Evolutionary conservation across 306 rosid genomes (phyloP), one percentile per base, ranked within the genome.

Genomic region (Datisca glomerata): DNA sequence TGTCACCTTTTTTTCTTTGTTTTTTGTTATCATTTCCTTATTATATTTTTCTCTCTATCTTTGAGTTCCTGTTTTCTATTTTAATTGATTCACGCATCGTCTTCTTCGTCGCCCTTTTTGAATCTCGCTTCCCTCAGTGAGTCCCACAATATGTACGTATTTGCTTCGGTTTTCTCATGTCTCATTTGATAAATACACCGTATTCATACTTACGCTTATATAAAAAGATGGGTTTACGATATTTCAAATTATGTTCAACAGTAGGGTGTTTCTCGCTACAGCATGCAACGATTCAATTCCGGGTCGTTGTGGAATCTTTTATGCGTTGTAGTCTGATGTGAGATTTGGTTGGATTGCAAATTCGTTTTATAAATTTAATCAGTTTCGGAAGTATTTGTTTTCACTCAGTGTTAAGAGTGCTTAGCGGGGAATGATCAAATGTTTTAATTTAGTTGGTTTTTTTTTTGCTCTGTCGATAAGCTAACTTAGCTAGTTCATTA

Each of bases 61-160:
- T 31, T 20, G 20, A 49, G 32, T 18, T 2, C 3, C 35, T 18
- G 10, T 13, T 51, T 39, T 25, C 14, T 19, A 36, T n/a, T n/a
- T n/a, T n/a, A n/a, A n/a, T n/a, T n/a, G n/a, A n/a, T n/a, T n/a
- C n/a, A n/a, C n/a, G n/a, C n/a, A n/a, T n/a, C 24, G n/a, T 13
- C 67, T 12, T 7, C 27, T 53, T 12, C 27, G 44, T 37, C 12
- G 41, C 50, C 53, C 16, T 24, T 18, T 27, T 17, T 27, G n/a
- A 27, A 39, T 17, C 53, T 61, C 58, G 43, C 47, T 47, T 63
- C n/a, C n/a, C 3, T 64, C 68, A 45, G 53, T 70, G 64, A 37
- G 42, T 7, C 18, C 42, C 60, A 58, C 67, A 58, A 58, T 31
- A 2, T 40, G 36, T 27, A 19, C 7, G n/a, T 22, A 12, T 35